phyloP scores from a whole-genome alignment of 441 rosid species.

The Melastoma candidum region DNA sequence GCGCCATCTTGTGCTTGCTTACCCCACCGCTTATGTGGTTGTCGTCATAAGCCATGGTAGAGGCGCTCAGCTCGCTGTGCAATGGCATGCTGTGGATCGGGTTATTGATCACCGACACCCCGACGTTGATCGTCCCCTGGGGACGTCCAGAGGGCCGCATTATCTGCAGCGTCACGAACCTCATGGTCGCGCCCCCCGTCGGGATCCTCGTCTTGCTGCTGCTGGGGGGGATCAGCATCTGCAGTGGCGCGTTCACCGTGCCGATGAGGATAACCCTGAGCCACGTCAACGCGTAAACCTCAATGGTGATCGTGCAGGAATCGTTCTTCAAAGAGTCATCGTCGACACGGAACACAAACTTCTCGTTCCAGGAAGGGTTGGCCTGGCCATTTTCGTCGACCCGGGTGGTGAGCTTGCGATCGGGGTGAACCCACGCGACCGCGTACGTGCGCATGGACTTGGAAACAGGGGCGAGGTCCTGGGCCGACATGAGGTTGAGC shows the following conservation, averaged over 20 bases:
- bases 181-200: constrained; percentile 19
- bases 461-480: constrained; percentile 62
- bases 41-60: constrained; percentile 15
- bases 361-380: constrained; percentile 58
- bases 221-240: constrained; percentile 44
- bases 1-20: background rate
- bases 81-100: constrained; percentile 76
- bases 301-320: constrained; percentile 50
- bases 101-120: constrained; percentile 57
- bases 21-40: too few species aligned
- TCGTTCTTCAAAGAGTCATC: constrained; percentile 48
- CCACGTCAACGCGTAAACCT: constrained; percentile 84
- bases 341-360: constrained; percentile 63
- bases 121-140: constrained; percentile 69
- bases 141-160: constrained; percentile 88
- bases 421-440: constrained; percentile 45
- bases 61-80: constrained; percentile 36
- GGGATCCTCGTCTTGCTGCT: constrained; percentile 20
- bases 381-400: constrained; percentile 39
- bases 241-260: constrained; percentile 47
- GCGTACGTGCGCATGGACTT: constrained; percentile 80
- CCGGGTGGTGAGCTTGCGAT: constrained; percentile 35
- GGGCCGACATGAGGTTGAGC: constrained; percentile 63
- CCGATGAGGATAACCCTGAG: constrained; percentile 66
- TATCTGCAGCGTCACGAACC: constrained; percentile 66